A percentile compares a stretch with the other conserved stretches of the same genome.
Conservation (phyloP, 208 protist genomes). For the Leishmania braziliensis region DNA sequence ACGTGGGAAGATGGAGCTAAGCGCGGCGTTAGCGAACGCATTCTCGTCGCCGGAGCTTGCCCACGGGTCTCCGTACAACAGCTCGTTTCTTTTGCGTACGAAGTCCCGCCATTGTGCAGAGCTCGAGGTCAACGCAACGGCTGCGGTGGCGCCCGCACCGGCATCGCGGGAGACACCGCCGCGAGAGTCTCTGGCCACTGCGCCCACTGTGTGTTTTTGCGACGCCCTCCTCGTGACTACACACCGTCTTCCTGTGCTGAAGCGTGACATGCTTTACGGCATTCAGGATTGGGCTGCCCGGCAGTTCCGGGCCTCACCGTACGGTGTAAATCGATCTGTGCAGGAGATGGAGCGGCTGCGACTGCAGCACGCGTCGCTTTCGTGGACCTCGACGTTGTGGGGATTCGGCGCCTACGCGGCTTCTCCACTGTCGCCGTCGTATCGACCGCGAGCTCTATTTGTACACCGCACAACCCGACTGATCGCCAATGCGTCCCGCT, state of each 20-base stretch:
- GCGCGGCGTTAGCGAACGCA: constrained; percentile 28
- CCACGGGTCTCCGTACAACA: constrained; percentile 27
- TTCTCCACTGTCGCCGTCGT: background rate
- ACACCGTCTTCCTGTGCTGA: constrained; percentile 17
- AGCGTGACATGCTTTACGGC: constrained; percentile 19
- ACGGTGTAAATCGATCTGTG: constrained; percentile 15
- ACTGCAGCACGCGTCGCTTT: constrained; percentile 6
- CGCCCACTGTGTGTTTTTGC: constrained; percentile 30
- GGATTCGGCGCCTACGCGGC: background rate
- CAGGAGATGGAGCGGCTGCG: constrained; percentile 25
- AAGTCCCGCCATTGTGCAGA: constrained; percentile 23
- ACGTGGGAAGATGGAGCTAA: constrained; percentile 24
- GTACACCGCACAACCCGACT: constrained; percentile 38
- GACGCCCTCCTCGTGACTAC: constrained; percentile 29
- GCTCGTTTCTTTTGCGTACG: constrained; percentile 29
- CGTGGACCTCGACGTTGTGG: constrained; percentile 16
- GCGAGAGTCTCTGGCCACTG: background rate
- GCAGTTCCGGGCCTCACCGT: constrained; percentile 23
- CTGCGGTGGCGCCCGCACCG: background rate
- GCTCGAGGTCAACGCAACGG: background rate
- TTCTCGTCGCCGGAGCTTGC: constrained; percentile 29
- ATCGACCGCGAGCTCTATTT: constrained; percentile 42
- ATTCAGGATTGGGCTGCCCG: constrained; percentile 32
- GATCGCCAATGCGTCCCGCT: constrained; percentile 32
- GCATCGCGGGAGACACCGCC: background rate